phyloP scores from a whole-genome alignment of 2,329 filamentous ascomycete species.

The Dactylella cylindrospora region DNA sequence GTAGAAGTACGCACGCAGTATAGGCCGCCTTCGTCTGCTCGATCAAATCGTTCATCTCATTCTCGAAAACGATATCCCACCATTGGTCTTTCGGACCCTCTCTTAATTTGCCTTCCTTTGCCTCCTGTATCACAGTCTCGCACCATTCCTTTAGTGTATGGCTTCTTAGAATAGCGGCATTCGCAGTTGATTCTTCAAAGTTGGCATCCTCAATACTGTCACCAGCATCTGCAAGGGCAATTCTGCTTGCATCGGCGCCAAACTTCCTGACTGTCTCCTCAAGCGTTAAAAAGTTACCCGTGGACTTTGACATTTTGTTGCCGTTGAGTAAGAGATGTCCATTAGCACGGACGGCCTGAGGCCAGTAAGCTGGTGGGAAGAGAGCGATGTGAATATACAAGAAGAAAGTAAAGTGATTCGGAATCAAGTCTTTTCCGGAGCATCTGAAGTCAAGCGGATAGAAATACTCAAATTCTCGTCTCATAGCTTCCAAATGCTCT shows the following conservation, averaged over 20 bases:
- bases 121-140: constrained; percentile 74
- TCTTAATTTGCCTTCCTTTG: constrained; percentile 65
- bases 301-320: constrained; percentile 98
- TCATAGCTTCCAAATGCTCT: constrained; percentile 74
- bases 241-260: constrained; percentile 86
- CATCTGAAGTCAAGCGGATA: constrained; percentile 88
- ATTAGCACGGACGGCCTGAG: constrained; percentile 79
- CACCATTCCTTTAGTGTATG: constrained; percentile 84
- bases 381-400: constrained; percentile 90
- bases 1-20: constrained; percentile 58
- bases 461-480: constrained; percentile 93
- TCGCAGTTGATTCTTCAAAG: constrained; percentile 92
- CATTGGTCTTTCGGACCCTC: constrained; percentile 74
- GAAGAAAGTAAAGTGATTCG: constrained; percentile 94
- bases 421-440: constrained; percentile 89
- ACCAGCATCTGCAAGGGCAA: constrained; percentile 90
- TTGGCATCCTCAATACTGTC: constrained; percentile 95
- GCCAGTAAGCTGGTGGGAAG: constrained; percentile 87
- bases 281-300: constrained; percentile 94
- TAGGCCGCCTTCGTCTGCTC: constrained; percentile 77
- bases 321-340: constrained; percentile 93
- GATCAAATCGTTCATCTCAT: constrained; percentile 86
- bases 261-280: constrained; percentile 85
- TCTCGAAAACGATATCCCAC: constrained; percentile 86
- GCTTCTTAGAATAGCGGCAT: constrained; percentile 83